Conservation (phyloP, 306 rosid species). For the Rosa lucieae region DNA sequence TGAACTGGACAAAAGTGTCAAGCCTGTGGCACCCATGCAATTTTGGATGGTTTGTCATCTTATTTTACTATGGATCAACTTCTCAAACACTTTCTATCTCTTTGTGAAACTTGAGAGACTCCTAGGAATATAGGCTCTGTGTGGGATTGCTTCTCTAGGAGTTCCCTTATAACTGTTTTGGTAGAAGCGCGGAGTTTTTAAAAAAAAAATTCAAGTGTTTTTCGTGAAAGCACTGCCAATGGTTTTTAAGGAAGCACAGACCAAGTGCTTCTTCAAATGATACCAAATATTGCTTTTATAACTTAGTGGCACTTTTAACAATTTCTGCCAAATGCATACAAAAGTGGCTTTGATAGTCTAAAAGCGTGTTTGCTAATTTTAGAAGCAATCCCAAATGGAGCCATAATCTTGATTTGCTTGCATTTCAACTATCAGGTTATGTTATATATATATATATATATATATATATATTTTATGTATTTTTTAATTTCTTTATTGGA, state of each 20-base stretch:
- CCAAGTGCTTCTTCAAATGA: neutral
- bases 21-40: conserved; percentile 98
- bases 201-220: neutral
- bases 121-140: neutral
- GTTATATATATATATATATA: too few relatives aligned
- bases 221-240: neutral
- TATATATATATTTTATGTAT: neutral
- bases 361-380: neutral
- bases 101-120: conserved; percentile 8
- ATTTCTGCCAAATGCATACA: neutral
- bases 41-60: conserved; percentile 86
- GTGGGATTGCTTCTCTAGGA: neutral
- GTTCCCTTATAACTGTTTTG: neutral
- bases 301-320: neutral
- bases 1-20: conserved; percentile 88
- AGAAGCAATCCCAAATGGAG: neutral
- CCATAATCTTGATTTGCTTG: neutral
- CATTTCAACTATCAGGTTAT: neutral
- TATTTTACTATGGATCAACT: conserved; percentile 9
- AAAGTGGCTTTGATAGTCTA: neutral
- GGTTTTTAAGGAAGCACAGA: neutral
- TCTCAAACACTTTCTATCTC: neutral
- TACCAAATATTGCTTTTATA: neutral
- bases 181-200: neutral
- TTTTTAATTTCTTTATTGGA: neutral